phyloP scores from a whole-genome alignment of 495 filamentous ascomycete species.

The Lepidopterella palustris region DNA sequence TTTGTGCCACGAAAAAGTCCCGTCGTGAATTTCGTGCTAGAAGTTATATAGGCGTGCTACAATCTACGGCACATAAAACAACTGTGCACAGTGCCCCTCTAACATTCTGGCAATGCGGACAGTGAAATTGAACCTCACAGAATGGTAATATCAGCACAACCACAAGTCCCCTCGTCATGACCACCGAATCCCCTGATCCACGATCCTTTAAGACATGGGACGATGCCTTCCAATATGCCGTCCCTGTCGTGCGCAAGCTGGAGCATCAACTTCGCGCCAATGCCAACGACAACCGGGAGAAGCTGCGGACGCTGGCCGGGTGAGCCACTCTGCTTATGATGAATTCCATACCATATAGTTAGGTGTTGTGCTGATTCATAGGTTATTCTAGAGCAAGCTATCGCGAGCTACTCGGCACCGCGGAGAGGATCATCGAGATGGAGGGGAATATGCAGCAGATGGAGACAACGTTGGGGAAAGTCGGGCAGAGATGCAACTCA shows the following conservation, averaged over 20 bases:
- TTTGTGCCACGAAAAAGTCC: too few relatives aligned
- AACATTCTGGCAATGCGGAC: too few relatives aligned
- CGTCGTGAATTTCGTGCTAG: too few relatives aligned
- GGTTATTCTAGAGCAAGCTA: constrained; percentile 64
- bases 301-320: constrained; percentile 87
- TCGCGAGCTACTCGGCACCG: constrained; percentile 84
- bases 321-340: too few relatives aligned
- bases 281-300: constrained; percentile 75
- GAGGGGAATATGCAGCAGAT: constrained; percentile 66
- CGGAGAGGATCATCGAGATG: constrained; percentile 88
- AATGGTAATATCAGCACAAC: not conserved
- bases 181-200: constrained; percentile 51
- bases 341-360: not conserved
- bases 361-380: constrained; percentile 1
- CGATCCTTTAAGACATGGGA: constrained; percentile 56
- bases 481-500: constrained; percentile 74
- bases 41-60: too few relatives aligned
- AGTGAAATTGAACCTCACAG: not conserved
- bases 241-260: constrained; percentile 56
- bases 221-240: constrained; percentile 61
- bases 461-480: constrained; percentile 59
- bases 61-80: too few relatives aligned
- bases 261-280: constrained; percentile 58
- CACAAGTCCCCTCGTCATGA: constrained; percentile 39
- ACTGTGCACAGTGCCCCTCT: too few relatives aligned